These are phyloP conservation scores for Flaveria floridana DNA, from an alignment of 140 eudicot species.

Conservation along the genomic window DNA sequence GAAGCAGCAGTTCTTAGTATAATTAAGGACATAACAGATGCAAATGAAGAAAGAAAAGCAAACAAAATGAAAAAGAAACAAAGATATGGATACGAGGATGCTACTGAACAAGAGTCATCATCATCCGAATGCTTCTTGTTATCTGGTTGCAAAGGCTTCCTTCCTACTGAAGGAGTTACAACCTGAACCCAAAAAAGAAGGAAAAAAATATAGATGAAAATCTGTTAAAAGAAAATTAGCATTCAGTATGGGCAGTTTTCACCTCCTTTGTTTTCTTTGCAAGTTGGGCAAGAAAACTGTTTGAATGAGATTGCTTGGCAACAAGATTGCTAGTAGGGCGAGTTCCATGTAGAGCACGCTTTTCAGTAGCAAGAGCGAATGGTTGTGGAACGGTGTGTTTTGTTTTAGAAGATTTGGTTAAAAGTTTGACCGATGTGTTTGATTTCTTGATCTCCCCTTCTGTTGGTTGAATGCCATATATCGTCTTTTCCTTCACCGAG, in stretches of 20 bases:
- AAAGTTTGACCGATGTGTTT: constrained; percentile 32
- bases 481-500: constrained; percentile 38
- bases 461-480: constrained; percentile 37
- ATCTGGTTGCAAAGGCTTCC: constrained; percentile 78
- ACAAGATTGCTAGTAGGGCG: constrained; percentile 40
- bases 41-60: not conserved
- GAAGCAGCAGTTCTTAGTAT: constrained; percentile 49
- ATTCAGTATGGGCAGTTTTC: not conserved
- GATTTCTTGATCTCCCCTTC: constrained; percentile 46
- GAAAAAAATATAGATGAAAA: not conserved
- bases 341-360: constrained; percentile 59
- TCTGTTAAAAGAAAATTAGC: not conserved
- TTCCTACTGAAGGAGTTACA: constrained; percentile 34
- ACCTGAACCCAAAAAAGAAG: constrained; percentile 38
- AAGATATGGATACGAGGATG: constrained; percentile 75
- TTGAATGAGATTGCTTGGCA: constrained; percentile 39
- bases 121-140: constrained; percentile 80
- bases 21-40: constrained; percentile 39
- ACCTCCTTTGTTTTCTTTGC: constrained; percentile 58
- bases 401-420: constrained; percentile 51
- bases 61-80: not conserved
- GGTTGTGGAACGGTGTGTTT: constrained; percentile 88
- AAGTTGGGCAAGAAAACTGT: constrained; percentile 31
- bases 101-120: constrained; percentile 65
- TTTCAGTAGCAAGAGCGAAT: constrained; percentile 89